Evolutionary conservation across 345 rosid species (phyloP).

Genomic region (Syzygium oleosum): DNA sequence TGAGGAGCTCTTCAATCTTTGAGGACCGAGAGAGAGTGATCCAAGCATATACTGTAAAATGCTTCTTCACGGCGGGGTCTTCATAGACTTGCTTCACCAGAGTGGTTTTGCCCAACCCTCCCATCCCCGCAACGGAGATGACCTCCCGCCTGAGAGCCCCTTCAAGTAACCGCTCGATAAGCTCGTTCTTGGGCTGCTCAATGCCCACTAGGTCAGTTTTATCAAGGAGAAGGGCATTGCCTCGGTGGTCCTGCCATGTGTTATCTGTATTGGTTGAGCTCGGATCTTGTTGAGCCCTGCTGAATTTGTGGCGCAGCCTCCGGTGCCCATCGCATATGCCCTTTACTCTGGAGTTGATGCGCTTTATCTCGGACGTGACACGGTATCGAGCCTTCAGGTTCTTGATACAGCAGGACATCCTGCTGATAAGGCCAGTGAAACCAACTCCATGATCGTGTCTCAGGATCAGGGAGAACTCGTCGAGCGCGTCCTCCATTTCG

Average conservation of each 20-base stretch:
- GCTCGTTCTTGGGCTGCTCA: slow-evolving; percentile 12
- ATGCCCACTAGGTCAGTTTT: slow-evolving; percentile 23
- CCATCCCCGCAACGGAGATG: slow-evolving; percentile 25
- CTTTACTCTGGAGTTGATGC: background rate
- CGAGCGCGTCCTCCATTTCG: slow-evolving; percentile 24
- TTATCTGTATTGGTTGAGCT: background rate
- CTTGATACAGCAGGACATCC: slow-evolving; percentile 8
- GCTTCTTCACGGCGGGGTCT: slow-evolving; percentile 5
- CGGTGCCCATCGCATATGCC: slow-evolving; percentile 10
- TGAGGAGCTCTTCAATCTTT: slow-evolving; percentile 8
- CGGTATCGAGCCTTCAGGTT: slow-evolving; percentile 16
- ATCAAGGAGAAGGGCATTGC: slow-evolving; percentile 23
- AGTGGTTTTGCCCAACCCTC: slow-evolving; percentile 33
- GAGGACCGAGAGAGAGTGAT: slow-evolving; percentile 16
- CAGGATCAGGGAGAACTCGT: slow-evolving; percentile 15
- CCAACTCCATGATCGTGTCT: slow-evolving; percentile 3
- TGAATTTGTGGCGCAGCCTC: slow-evolving; percentile 6
- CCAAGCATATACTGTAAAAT: slow-evolving; percentile 17
- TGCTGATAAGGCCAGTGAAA: background rate
- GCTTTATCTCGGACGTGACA: slow-evolving; percentile 5
- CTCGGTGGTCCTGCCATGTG: slow-evolving; percentile 10
- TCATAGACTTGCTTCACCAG: slow-evolving; percentile 26
- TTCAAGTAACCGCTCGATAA: slow-evolving; percentile 2
- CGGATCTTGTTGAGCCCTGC: background rate
- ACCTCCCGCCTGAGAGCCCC: slow-evolving; percentile 4